Base-by-base conservation (phyloP, 768 basidiomycete genomes). In the Lentinus brumalis region DNA sequence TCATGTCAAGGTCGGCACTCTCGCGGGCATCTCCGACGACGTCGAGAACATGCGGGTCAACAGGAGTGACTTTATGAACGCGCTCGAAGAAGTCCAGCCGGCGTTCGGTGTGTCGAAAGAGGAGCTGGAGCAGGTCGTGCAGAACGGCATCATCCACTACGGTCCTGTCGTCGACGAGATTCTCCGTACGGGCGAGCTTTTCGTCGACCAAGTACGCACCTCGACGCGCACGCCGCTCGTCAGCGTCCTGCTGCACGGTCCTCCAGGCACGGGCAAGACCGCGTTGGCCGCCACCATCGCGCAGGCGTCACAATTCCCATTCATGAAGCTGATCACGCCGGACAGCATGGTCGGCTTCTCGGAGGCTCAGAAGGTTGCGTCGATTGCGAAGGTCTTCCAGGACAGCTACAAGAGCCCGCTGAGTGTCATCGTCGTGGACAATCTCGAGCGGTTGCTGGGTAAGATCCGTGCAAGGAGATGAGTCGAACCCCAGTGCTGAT, bases 31-130 rank as follows among this genome's bases (percentile, higher is more conserved):
- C 58, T 94, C 93, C 16, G 92, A 97, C 67, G 95, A 99, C 72
- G 87, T 98, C 53, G 96, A 97, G 75, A 88, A 95, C 67, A 78
- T 99, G 72, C 82, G 92, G 61, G 96, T 99, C 39, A 92, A 92
- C 63, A 78, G 88, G 56, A 74, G 75, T 8, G 97, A 98, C 75
- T 99, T 99, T 73, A 75, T 91, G 82, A 85, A 85, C 69, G 97
- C 96, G 0, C 77, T 99, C 51, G 90, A 94, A 0, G 97, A 99
- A 70, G 93, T 98, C 1, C 92, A 94, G 64, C 94, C 97, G 10
- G 94, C 96, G 16, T 99, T 94, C 71, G 97, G 97, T 85, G 94
- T 97, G 2, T 89, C 96, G 1, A 97, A 98, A 75, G 96, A 96
- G 74, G 96, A 99, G 76, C 79, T 99, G 16, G 83, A 89, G 65